Evolutionary conservation across 129 eudicot genomes (phyloP), one percentile per base, ranked within the genome.

Genomic region (Tagetes patula): DNA sequence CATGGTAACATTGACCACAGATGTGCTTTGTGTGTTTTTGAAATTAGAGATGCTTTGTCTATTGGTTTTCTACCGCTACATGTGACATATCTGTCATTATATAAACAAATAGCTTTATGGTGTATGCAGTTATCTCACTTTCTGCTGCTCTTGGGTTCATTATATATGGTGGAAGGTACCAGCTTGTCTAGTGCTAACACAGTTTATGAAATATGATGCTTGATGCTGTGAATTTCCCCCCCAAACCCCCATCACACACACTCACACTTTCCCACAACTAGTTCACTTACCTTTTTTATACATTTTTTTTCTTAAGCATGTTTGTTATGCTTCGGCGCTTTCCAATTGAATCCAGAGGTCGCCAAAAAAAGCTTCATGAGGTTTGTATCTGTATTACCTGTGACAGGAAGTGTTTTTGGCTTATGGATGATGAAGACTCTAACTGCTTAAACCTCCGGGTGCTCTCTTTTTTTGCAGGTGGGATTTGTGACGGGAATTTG

Each of bases 401-500:
- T 27, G 62, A 55, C 13, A 3, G 40, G 6, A 33, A 31, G 39
- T 3, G 27, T 20, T 10, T 56, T 72, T 72, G 54, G 53, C 42
- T 1, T 74, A 33, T 63, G 52, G 14, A 63, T 48, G 70, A 74
- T 64, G 65, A 20, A 61, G 27, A 74, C 5, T 74, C 46, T 49
- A 64, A 74, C 2, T 14, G 8, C 52, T 50, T 6, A 75, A 52
- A 52, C 30, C 11, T 39, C 11, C 0, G 36, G 10, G 41, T 63
- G 52, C 14, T 76, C 41, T 64, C 39, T 1, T 43, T 67, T 58
- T 68, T 67, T 68, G 61, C 85, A 92, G 96, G 98, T 92, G 65
- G 95, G 98, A 67, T 85, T 80, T 66, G 94, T 92, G 71, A 87
- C 96, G 0, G 89, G 82, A 69, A 85, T 88, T 68, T 92, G 97